These are phyloP conservation scores for Prunus armeniaca DNA, from an alignment of 306 rosid species.

Conservation along the genomic window DNA sequence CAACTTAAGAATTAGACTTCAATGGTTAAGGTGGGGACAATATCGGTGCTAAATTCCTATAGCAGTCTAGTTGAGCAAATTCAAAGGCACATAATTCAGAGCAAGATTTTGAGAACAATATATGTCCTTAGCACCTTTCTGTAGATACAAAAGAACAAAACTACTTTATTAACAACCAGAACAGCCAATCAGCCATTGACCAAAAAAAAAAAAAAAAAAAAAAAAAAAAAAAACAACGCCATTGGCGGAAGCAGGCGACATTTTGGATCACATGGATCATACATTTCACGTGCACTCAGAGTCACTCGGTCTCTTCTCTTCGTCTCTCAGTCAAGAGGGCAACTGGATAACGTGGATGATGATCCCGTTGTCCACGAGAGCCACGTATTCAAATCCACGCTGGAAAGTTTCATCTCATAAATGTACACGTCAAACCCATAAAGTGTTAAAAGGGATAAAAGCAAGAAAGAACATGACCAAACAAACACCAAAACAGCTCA, in stretches of 20 bases:
- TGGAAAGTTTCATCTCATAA: conserved; percentile 56
- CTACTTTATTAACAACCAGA: no score
- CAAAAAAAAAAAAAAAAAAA: no score
- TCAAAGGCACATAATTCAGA: no score
- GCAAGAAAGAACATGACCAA: conserved; percentile 3
- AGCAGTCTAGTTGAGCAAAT: no score
- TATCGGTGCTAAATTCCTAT: no score
- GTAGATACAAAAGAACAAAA: no score
- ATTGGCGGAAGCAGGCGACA: conserved; percentile 10
- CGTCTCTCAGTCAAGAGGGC: not conserved
- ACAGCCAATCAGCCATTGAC: no score
- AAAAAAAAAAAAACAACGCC: no score
- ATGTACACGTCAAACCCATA: conserved; percentile 55
- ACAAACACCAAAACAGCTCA: conserved; percentile 2
- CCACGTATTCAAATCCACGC: conserved; percentile 68
- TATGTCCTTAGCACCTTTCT: no score
- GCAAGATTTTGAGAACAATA: no score
- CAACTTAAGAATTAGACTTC: no score
- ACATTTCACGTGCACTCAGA: conserved; percentile 7
- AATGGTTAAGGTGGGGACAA: no score
- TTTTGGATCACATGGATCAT: not conserved
- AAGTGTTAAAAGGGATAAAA: conserved; percentile 15
- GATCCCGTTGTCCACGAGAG: conserved; percentile 31
- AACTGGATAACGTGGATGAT: conserved; percentile 48
- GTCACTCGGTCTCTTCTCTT: not conserved